These are phyloP conservation scores for Meredithiella fracta DNA, from an alignment of 2,329 filamentous ascomycete species.

Conservation along the genomic window DNA sequence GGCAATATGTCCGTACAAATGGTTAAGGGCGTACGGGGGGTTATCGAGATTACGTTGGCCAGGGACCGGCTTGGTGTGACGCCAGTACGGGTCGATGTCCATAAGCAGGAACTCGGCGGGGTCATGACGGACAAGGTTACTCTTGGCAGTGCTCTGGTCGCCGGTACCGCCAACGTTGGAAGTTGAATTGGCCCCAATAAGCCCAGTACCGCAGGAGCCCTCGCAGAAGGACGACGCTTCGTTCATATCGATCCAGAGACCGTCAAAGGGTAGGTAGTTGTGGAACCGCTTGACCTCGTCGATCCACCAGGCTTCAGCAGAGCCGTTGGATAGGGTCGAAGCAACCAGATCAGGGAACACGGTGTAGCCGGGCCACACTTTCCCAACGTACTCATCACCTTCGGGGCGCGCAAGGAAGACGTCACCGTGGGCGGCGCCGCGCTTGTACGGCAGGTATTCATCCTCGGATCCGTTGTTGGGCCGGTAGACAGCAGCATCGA, in stretches of 20 bases:
- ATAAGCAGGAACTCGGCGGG: slow-evolving; percentile 4
- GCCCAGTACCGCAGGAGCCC: slow-evolving; percentile 52
- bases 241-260: slow-evolving; percentile 43
- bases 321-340: slow-evolving; percentile 38
- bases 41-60: slow-evolving; percentile 52
- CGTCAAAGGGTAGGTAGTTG: slow-evolving; percentile 32
- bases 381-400: slow-evolving; percentile 38
- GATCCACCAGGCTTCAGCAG: slow-evolving; percentile 53
- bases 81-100: slow-evolving; percentile 10
- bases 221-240: slow-evolving; percentile 49
- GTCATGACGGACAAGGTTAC: neutral
- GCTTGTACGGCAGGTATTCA: slow-evolving; percentile 42
- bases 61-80: slow-evolving; percentile 38
- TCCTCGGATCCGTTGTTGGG: slow-evolving; percentile 53
- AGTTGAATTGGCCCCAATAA: slow-evolving; percentile 36
- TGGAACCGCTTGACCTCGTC: slow-evolving; percentile 43
- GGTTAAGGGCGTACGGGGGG: slow-evolving; percentile 62
- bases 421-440: slow-evolving; percentile 37
- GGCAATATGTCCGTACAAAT: slow-evolving; percentile 40
- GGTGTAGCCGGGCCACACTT: slow-evolving; percentile 60
- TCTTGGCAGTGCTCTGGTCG: slow-evolving; percentile 22
- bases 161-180: slow-evolving; percentile 15
- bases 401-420: slow-evolving; percentile 41
- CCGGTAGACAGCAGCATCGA: slow-evolving; percentile 54
- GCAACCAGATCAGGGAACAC: slow-evolving; percentile 58